Evolutionary conservation across 2,329 filamentous ascomycete genomes (phyloP), one percentile per base, ranked within the genome.

Genomic region (Ramularia endophylla): DNA sequence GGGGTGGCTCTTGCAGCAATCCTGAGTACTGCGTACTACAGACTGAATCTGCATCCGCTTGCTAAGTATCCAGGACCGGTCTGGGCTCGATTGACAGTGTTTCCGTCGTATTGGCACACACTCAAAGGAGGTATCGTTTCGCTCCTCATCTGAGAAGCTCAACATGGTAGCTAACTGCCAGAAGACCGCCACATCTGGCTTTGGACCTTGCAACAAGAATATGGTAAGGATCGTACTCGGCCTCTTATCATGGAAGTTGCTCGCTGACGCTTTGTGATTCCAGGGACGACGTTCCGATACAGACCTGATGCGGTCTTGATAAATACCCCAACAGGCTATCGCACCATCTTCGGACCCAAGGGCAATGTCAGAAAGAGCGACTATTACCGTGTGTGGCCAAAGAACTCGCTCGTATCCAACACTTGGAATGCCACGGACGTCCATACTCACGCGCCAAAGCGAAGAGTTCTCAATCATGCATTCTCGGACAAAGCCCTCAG

Each of bases 361-460:
- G 50, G 50, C 27, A 52, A 52, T 19, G 42, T 52, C 16, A 42
- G 41, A 8, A 50, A 52, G 34, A 46, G 40, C 7, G 47, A 52
- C 33, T 50, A 50, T 16, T 52, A 48, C 41, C 36, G 44, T 4
- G 30, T 47, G 17, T 50, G 47, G 50, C 43, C 44, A 3, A 40
- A 41, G 15, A 43, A 38, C 18, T 40, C 42, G 13, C 15, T 25
- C 8, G 33, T 49, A 16, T 40, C 36, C 16, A 53, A 43, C 28
- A 47, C 45, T 17, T 53, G 50, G 45, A 51, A 53, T 25, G 43
- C 38, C 15, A 53, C 50, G 2, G 42, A 51, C 27, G 32, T 51
- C 22, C 29, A 38, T n/a, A 30, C 34, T 9, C 48, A 48, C 17
- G 48, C 38, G 2, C 40, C 37, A 1, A 51, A 51, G 35, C 34